phyloP scores from a whole-genome alignment of 2,329 filamentous ascomycete species.

The Cladosporium halotolerans region DNA sequence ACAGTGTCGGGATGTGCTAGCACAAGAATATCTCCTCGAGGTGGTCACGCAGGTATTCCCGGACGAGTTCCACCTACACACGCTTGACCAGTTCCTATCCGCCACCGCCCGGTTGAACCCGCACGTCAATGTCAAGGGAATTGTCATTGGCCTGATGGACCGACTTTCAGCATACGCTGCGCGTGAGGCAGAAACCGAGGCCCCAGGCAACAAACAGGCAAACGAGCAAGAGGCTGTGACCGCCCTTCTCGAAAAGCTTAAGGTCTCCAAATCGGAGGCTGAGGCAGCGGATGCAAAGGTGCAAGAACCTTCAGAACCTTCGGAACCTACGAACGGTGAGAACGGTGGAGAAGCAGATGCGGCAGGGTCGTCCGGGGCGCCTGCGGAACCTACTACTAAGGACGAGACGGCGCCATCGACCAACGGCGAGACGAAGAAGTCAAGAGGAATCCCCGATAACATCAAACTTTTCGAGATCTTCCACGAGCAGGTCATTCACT shows the following conservation, averaged over 20 bases:
- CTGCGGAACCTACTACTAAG: conserved; percentile 14
- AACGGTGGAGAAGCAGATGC: conserved; percentile 26
- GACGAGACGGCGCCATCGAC: conserved; percentile 31
- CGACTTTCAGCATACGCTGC: conserved; percentile 91
- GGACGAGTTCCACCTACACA: conserved; percentile 96
- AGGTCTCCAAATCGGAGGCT: conserved; percentile 55
- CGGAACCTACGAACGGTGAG: conserved; percentile 25
- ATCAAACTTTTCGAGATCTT: conserved; percentile 95
- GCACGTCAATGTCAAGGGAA: conserved; percentile 95
- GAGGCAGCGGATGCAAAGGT: conserved; percentile 21
- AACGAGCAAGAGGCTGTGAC: conserved; percentile 78
- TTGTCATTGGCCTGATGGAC: conserved; percentile 97
- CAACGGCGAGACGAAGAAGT: conserved; percentile 41
- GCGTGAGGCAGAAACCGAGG: conserved; percentile 68
- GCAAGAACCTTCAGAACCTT: conserved; percentile 24
- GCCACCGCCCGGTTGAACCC: conserved; percentile 90
- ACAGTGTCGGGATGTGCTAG: conserved; percentile 91
- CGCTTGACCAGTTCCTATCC: conserved; percentile 87
- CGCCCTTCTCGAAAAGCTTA: conserved; percentile 70
- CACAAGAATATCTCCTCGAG: conserved; percentile 94
- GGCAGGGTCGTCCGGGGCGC: conserved; percentile 26
- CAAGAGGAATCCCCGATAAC: conserved; percentile 60
- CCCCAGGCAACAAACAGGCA: conserved; percentile 64
- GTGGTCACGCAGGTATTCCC: conserved; percentile 99
- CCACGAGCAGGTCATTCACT: conserved; percentile 88